These are phyloP conservation scores for Cladosporium colombiae DNA, from an alignment of 2,329 filamentous ascomycete species.

Conservation along the genomic window DNA sequence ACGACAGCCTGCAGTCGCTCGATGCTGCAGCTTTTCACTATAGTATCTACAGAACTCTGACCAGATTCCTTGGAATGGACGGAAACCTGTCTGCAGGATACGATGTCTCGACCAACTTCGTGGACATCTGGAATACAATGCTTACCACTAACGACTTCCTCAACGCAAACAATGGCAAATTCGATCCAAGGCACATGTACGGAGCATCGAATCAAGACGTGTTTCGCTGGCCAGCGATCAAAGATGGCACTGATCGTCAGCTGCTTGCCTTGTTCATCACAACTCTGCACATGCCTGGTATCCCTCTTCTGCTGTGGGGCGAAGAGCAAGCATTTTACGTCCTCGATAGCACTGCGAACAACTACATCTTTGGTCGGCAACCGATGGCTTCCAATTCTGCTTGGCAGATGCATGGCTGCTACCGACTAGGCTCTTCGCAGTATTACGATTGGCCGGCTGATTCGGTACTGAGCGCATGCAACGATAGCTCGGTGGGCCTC, in stretches of 20 bases:
- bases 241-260: constrained; percentile 58
- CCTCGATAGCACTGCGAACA: constrained; percentile 63
- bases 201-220: constrained; percentile 67
- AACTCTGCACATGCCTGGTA: constrained; percentile 61
- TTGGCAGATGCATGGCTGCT: constrained; percentile 67
- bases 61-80: constrained; percentile 61
- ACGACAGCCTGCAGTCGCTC: constrained; percentile 54
- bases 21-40: constrained; percentile 66
- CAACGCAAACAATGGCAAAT: constrained; percentile 61
- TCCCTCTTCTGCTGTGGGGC: constrained; percentile 63
- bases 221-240: constrained; percentile 63
- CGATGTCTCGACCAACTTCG: constrained; percentile 57
- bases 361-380: constrained; percentile 66
- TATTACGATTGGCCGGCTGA: constrained; percentile 61
- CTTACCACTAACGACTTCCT: constrained; percentile 60
- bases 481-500: constrained; percentile 57
- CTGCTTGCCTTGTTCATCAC: constrained; percentile 62
- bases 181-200: constrained; percentile 66
- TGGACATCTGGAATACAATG: constrained; percentile 57
- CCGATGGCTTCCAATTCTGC: constrained; percentile 62
- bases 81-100: constrained; percentile 58
- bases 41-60: constrained; percentile 62
- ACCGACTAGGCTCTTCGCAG: constrained; percentile 56
- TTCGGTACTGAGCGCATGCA: constrained; percentile 55
- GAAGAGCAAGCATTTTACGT: constrained; percentile 68